Conservation (phyloP, 129 eudicot genomes). For the Arctium lappa region DNA sequence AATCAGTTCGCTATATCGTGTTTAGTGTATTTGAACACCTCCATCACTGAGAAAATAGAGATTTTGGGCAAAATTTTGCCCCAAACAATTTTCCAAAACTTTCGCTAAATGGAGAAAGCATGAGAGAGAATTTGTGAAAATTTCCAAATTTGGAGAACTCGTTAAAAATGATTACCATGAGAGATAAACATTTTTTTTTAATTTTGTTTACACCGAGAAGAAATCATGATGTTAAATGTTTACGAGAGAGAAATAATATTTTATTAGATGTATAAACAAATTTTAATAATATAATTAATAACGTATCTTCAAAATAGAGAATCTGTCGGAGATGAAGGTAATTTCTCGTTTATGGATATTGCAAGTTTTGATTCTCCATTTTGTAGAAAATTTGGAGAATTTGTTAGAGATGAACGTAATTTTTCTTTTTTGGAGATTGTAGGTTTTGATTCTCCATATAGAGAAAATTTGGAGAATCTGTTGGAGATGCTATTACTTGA, state of each 20-base stretch:
- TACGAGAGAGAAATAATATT: not conserved
- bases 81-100: not conserved
- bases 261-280: too few relatives aligned
- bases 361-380: too few relatives aligned
- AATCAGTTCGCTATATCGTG: not conserved
- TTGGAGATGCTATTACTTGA: too few relatives aligned
- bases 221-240: not conserved
- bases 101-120: not conserved
- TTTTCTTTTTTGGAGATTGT: too few relatives aligned
- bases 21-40: not conserved
- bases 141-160: not conserved
- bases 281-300: too few relatives aligned
- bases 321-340: too few relatives aligned
- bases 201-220: not conserved
- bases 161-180: not conserved
- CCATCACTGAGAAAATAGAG: too few relatives aligned
- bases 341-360: too few relatives aligned
- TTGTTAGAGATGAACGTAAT: too few relatives aligned
- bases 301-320: too few relatives aligned
- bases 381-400: not conserved
- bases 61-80: not conserved
- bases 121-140: not conserved
- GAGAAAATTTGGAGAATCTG: not conserved
- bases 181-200: not conserved
- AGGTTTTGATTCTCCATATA: too few relatives aligned